Evolutionary conservation across 2,329 filamentous ascomycete genomes (phyloP), one percentile per base, ranked within the genome.

Genomic region (Botrytis byssoidea): DNA sequence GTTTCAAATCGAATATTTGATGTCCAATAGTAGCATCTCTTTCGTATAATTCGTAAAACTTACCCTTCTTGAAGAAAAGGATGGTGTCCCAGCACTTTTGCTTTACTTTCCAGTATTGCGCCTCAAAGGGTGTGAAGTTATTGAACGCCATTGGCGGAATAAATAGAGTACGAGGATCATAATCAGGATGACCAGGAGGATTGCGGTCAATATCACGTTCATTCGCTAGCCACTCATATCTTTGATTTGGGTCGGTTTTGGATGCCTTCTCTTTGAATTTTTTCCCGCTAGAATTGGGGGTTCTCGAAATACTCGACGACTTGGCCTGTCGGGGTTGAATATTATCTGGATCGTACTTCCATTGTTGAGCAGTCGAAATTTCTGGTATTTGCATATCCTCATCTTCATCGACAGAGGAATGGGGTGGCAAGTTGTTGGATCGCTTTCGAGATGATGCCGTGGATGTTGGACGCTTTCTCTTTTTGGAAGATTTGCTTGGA

Each of bases 51-150:
- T 99, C 96, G 81, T 98, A 99, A 83, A 99, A 99, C 80, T 99
- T 99, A 80, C 96, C 96, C 86, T 99, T 99, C 83, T 98, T 99
- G 90, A 99, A 99, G 84, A 99, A 99, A 25, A 99, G 95, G 64
- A 99, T 92, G 0, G 95, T 98, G 77, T 98, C 94, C 93, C 93
- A 98, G 77, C 97, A 93, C 79, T 98, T 98, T 82, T 95, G 93
- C 84, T 99, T 99, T 83, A 99, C 98, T 80, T 97, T 94, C 96
- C 96, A 99, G 82, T 99, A 99, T 81, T 99, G 96, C 82, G 94
- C 97, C 83, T 99, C 96, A 77, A 99, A 99, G 0, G 95, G 89
- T 0, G 95, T 97, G 81, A 99, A 98, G 40, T 92, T 91, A 44
- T 84, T 84, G 90, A 91, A 97, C 0, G 94, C 93, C 48, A 86